Evolutionary conservation across 306 rosid genomes (phyloP).

Genomic region (Cicer chorassanicum): DNA sequence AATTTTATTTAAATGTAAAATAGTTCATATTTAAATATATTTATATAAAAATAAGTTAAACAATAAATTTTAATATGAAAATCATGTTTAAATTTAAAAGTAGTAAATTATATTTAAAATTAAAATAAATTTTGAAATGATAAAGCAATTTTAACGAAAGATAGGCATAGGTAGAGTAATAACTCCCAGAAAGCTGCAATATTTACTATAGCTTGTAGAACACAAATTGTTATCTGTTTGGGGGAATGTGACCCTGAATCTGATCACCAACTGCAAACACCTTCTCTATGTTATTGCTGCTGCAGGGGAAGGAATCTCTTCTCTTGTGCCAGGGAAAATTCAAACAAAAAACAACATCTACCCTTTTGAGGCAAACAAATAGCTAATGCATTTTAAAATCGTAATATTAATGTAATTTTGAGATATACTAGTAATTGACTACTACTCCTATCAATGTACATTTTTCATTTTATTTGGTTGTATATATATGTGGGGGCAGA

Average conservation of each 20-base stretch:
- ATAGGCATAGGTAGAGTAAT: not conserved
- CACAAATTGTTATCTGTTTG: constrained; percentile 46
- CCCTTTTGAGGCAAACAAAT: constrained; percentile 40
- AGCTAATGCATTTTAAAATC: not conserved
- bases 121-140: too few relatives aligned
- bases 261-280: constrained; percentile 29
- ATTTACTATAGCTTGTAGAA: constrained; percentile 42
- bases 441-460: too few relatives aligned
- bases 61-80: too few relatives aligned
- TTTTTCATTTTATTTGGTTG: not conserved
- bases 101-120: too few relatives aligned
- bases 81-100: too few relatives aligned
- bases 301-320: constrained; percentile 39
- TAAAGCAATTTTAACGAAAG: not conserved
- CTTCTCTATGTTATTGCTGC: not conserved
- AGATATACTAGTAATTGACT: too few relatives aligned
- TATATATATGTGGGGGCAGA: not conserved
- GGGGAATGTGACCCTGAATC: constrained; percentile 40
- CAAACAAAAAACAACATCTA: constrained; percentile 23
- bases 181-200: constrained; percentile 11
- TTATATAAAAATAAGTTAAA: too few relatives aligned
- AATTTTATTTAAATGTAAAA: too few relatives aligned
- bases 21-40: too few relatives aligned
- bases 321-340: constrained; percentile 23
- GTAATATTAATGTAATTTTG: too few relatives aligned